phyloP scores from a whole-genome alignment of 2,329 filamentous ascomycete species.

The Metarhizium robertsii region DNA sequence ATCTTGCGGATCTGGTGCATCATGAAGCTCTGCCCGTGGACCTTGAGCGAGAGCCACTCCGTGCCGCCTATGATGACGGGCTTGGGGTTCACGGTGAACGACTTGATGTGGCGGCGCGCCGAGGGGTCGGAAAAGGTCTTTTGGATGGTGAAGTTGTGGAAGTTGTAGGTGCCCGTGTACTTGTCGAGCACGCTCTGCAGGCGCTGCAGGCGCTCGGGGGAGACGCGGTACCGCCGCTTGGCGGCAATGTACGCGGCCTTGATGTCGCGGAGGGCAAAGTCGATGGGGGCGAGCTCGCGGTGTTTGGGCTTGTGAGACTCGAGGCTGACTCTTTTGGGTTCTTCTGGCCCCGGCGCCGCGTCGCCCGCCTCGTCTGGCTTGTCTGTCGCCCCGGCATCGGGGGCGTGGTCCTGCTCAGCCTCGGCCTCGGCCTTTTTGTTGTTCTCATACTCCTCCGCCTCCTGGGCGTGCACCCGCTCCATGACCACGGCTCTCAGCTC shows the following conservation, averaged over 20 bases:
- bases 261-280: conserved; percentile 60
- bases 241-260: conserved; percentile 74
- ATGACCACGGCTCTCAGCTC: conserved; percentile 54
- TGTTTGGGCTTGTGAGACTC: conserved; percentile 28
- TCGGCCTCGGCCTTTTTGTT: conserved; percentile 11
- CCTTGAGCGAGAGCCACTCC: conserved; percentile 91
- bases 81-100: conserved; percentile 66
- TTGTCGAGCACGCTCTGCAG: conserved; percentile 66
- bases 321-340: conserved; percentile 13
- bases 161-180: conserved; percentile 82
- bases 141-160: conserved; percentile 95
- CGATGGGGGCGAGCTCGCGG: conserved; percentile 41
- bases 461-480: conserved; percentile 44
- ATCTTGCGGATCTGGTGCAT: conserved; percentile 99
- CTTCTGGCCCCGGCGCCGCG: conserved; percentile 7
- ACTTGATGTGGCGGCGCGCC: conserved; percentile 84
- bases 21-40: conserved; percentile 98
- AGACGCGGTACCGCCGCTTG: conserved; percentile 78
- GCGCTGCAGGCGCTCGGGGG: conserved; percentile 57
- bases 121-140: conserved; percentile 76
- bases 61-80: conserved; percentile 84
- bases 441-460: conserved; percentile 18
- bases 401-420: conserved; percentile 13
- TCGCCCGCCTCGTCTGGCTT: not conserved
- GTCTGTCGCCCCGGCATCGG: conserved; percentile 11